These are phyloP conservation scores for Paraleonurus japonicus DNA, from an alignment of 257 asterid species.

Conservation along the genomic window DNA sequence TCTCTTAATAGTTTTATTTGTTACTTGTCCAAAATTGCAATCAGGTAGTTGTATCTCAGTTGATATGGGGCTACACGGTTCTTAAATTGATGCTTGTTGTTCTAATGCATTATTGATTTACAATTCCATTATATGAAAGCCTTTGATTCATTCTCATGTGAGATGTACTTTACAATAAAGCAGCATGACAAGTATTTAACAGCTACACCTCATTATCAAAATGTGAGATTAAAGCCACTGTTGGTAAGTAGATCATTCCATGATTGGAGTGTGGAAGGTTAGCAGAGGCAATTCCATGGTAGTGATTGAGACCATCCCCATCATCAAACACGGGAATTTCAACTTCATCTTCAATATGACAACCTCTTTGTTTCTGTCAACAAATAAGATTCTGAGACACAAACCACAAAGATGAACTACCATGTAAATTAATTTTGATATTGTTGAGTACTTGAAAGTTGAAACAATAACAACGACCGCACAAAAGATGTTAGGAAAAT, in stretches of 20 bases:
- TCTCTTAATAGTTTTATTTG: too few relatives aligned
- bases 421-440: too few relatives aligned
- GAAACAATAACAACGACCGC: too few relatives aligned
- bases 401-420: slow-evolving; percentile 24
- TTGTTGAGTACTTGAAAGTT: too few relatives aligned
- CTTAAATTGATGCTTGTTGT: too few relatives aligned
- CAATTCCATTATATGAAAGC: slow-evolving; percentile 9
- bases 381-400: slow-evolving; percentile 30
- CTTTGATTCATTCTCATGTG: not conserved
- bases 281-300: slow-evolving; percentile 29
- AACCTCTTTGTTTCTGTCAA: slow-evolving; percentile 41
- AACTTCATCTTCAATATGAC: slow-evolving; percentile 52
- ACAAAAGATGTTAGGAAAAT: not conserved
- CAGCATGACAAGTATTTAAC: not conserved
- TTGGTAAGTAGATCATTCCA: slow-evolving; percentile 27
- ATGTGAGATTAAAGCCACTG: slow-evolving; percentile 31
- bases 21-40: too few relatives aligned
- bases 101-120: too few relatives aligned
- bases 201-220: slow-evolving; percentile 57
- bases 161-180: slow-evolving; percentile 13
- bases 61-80: too few relatives aligned
- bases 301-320: slow-evolving; percentile 30
- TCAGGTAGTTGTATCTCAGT: too few relatives aligned
- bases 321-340: slow-evolving; percentile 57
- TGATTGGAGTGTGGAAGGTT: slow-evolving; percentile 30